Base-by-base conservation (phyloP, 106 monocot genomes). In the Acorus calamus region DNA sequence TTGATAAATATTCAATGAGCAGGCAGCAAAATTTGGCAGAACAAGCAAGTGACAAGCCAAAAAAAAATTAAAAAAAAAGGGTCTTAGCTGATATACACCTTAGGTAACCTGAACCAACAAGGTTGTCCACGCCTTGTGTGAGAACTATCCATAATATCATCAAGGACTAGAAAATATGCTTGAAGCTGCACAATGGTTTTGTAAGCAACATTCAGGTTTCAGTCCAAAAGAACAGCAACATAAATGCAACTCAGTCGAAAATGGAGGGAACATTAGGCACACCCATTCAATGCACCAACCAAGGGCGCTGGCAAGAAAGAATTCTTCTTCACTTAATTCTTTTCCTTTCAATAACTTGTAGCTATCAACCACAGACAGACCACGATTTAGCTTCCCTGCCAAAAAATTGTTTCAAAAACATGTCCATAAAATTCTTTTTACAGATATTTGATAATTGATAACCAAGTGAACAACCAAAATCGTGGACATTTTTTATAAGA, bases 231-330 rank as follows among this genome's bases (percentile, higher is more conserved):
- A 64, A 42, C 50, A 43, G 43, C 13, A 50, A 46, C 46, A 14
- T 14, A 48, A 52, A 28, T 28, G 28, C 28, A 28, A 28, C 28
- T n/a, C 5, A 57, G 46, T 65, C 41, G 8, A 5, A 10, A 60
- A 8, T 52, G 59, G 12, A 47, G 28, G 43, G 14, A 50, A 46
- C 46, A 14, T 14, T 44, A 46, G 55, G 9, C 57, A 58, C 78
- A 96, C 96, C 96, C 96, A 96, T 88, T 96, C 96, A 77, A 96
- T 84, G 77, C 96, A 96, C 96, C 96, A 96, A 14, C 96, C 96
- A 66, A 96, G 82, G 11, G 79, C 72, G 69, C 80, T 76, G 4
- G 82, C 75, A 66, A 74, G 80, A 53, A 91, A 91, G 46, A 83
- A 14, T 53, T 96, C 96, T 5, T 96, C 91, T 57, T 85, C 67